Conservation (phyloP, 305 asterid genomes). For the Ruellia speciosa region DNA sequence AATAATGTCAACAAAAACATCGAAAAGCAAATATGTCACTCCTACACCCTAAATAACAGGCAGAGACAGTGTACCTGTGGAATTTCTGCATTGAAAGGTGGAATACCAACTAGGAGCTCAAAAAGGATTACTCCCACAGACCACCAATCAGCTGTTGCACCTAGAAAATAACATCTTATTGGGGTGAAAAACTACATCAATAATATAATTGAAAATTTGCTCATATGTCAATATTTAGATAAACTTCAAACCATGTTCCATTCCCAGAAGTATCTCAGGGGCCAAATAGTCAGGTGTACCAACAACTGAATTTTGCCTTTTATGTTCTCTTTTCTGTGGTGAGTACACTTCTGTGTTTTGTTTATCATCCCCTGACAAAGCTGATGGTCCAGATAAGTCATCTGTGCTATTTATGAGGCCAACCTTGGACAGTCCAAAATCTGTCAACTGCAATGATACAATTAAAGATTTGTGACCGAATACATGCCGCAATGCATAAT, state of each 20-base stretch:
- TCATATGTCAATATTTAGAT: slow-evolving; percentile 23
- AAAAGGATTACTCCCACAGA: slow-evolving; percentile 91
- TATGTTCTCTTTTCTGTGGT: slow-evolving; percentile 56
- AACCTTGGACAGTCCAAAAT: slow-evolving; percentile 97
- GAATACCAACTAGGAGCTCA: slow-evolving; percentile 87
- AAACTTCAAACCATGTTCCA: slow-evolving; percentile 80
- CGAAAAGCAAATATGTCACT: slow-evolving; percentile 6
- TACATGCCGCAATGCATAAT: neutral
- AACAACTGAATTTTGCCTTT: slow-evolving; percentile 74
- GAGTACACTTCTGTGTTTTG: slow-evolving; percentile 48
- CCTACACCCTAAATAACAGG: slow-evolving; percentile 7
- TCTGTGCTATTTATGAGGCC: slow-evolving; percentile 98
- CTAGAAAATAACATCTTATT: no score
- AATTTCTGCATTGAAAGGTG: slow-evolving; percentile 91
- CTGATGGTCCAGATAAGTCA: slow-evolving; percentile 84
- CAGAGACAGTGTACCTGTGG: slow-evolving; percentile 60
- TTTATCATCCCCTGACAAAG: slow-evolving; percentile 63
- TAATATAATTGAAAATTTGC: no score
- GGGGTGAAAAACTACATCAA: no score
- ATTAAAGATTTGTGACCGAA: slow-evolving; percentile 33
- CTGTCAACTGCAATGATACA: slow-evolving; percentile 77
- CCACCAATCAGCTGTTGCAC: slow-evolving; percentile 99
- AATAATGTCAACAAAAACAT: slow-evolving; percentile 6
- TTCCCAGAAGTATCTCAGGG: slow-evolving; percentile 98
- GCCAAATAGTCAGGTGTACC: slow-evolving; percentile 99